phyloP scores from a whole-genome alignment of 352 stramenopile genomes.

The Peronospora destructor region DNA sequence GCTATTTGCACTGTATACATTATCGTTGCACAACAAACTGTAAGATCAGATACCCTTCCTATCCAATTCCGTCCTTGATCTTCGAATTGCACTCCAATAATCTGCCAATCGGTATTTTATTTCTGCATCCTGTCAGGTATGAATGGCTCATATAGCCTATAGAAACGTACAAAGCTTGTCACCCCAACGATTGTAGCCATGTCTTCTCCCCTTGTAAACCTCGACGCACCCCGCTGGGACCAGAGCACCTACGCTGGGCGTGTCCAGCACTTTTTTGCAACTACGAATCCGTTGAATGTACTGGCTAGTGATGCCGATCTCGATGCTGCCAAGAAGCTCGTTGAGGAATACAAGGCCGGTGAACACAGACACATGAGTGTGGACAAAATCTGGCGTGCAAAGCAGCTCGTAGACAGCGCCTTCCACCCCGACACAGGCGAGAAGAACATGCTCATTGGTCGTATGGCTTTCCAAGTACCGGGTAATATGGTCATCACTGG shows the following conservation, averaged over 20 bases:
- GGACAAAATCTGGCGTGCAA: constrained; percentile 78
- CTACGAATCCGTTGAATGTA: constrained; percentile 83
- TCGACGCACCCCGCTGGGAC: constrained; percentile 77
- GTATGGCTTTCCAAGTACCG: constrained; percentile 85
- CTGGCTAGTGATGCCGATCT: constrained; percentile 66
- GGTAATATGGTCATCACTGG: constrained; percentile 87
- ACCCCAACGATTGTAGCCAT: constrained; percentile 3
- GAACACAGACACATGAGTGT: constrained; percentile 34
- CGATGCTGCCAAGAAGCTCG: constrained; percentile 59
- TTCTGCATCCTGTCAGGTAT: not conserved
- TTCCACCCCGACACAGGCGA: constrained; percentile 87
- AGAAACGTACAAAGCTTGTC: constrained; percentile 4
- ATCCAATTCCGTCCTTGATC: no score
- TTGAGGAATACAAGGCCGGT: constrained; percentile 60
- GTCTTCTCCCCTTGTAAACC: constrained; percentile 29
- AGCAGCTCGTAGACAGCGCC: constrained; percentile 81
- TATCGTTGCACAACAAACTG: no score
- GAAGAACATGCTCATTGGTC: constrained; percentile 80
- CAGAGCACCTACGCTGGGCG: constrained; percentile 74
- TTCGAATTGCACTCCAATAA: no score
- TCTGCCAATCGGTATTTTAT: no score
- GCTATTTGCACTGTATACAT: no score
- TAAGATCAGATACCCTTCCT: no score
- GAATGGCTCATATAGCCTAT: constrained; percentile 9
- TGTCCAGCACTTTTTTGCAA: constrained; percentile 80